Conservation (phyloP, 2,329 filamentous ascomycete genomes). For the Aschersonia sp. region DNA sequence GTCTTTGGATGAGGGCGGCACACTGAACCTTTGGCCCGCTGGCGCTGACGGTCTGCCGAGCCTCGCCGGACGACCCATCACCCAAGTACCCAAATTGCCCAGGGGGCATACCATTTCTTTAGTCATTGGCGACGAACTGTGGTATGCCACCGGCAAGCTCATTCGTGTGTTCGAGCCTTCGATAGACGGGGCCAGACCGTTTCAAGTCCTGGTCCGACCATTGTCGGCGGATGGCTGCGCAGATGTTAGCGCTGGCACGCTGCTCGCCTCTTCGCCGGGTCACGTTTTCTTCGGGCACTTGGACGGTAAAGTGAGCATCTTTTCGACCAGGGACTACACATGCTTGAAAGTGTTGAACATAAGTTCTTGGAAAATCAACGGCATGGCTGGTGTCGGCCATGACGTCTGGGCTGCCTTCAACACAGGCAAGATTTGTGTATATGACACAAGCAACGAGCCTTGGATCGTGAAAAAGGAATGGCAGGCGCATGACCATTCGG, state of each 20-base stretch:
- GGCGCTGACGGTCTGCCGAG: conserved; percentile 59
- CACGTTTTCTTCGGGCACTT: conserved; percentile 81
- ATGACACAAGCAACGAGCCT: conserved; percentile 67
- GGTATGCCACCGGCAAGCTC: conserved; percentile 79
- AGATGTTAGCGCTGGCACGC: conserved; percentile 74
- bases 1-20: conserved; percentile 83
- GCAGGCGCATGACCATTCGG: conserved; percentile 75
- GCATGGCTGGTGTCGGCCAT: conserved; percentile 64
- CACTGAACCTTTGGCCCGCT: conserved; percentile 74
- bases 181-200: conserved; percentile 49
- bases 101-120: conserved; percentile 80
- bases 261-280: conserved; percentile 58
- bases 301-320: conserved; percentile 92
- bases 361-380: conserved; percentile 91
- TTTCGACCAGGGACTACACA: conserved; percentile 60
- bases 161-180: conserved; percentile 72
- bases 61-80: conserved; percentile 51
- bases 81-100: conserved; percentile 61
- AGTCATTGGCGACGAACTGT: conserved; percentile 70
- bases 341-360: conserved; percentile 73
- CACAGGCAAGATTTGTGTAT: conserved; percentile 85
- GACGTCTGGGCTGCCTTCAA: conserved; percentile 91
- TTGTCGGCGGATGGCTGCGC: conserved; percentile 60
- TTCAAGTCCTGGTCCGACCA: conserved; percentile 61
- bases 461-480: conserved; percentile 93